Percentiles rank a stretch among this genome's conserved stretches.
phyloP scores from a whole-genome alignment of 306 rosid genomes.

The Coriaria nepalensis region DNA sequence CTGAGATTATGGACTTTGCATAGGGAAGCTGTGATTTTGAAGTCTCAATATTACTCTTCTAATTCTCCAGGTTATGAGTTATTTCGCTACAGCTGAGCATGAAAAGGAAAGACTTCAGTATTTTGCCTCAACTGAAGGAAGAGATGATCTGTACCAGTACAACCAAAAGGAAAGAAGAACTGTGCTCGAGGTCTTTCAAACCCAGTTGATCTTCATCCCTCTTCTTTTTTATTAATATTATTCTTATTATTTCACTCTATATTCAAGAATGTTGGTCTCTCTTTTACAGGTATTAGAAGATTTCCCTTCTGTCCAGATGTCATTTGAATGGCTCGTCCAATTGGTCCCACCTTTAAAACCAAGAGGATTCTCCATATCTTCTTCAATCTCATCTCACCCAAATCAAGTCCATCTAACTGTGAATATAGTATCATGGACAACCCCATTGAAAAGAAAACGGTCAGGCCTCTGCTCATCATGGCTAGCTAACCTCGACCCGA shows the following conservation, averaged over 20 bases:
- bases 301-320: slow-evolving; percentile 85
- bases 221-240: too few species aligned
- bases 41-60: slow-evolving; percentile 10
- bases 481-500: slow-evolving; percentile 67
- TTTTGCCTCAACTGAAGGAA: slow-evolving; percentile 93
- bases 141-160: slow-evolving; percentile 91
- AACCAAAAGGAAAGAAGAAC: slow-evolving; percentile 89
- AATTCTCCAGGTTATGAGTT: slow-evolving; percentile 65
- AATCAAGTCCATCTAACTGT: slow-evolving; percentile 84
- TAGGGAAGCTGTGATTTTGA: background rate
- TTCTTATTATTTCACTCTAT: too few species aligned
- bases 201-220: too few species aligned
- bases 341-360: slow-evolving; percentile 79
- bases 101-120: slow-evolving; percentile 78
- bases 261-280: too few species aligned
- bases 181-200: slow-evolving; percentile 91
- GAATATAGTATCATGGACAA: slow-evolving; percentile 60
- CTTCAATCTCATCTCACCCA: slow-evolving; percentile 53
- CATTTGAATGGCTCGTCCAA: slow-evolving; percentile 88
- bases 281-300: slow-evolving; percentile 57
- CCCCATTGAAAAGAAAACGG: slow-evolving; percentile 67
- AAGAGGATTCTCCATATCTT: slow-evolving; percentile 80
- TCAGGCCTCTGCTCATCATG: slow-evolving; percentile 76
- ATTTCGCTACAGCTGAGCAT: slow-evolving; percentile 60
- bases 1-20: too few species aligned